Conservation (phyloP, 2,329 filamentous ascomycete species). For the Emmonsia crescens region DNA sequence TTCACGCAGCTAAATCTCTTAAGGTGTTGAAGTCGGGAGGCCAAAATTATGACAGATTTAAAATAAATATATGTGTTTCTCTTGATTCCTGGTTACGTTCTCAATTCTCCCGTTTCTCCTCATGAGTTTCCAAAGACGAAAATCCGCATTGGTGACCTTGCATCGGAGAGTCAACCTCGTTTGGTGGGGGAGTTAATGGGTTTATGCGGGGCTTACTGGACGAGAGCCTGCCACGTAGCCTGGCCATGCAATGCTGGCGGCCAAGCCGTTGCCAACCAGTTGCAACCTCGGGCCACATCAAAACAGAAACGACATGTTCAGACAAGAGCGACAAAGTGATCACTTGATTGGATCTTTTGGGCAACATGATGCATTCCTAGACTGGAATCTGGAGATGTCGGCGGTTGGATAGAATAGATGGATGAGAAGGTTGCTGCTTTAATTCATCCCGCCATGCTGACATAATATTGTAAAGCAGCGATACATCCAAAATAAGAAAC, state of each 20-base stretch:
- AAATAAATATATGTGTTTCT: background rate
- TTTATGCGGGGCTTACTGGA: background rate
- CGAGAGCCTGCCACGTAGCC: conserved; percentile 2
- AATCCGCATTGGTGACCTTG: background rate
- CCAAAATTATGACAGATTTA: background rate
- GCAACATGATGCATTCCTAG: too few relatives aligned
- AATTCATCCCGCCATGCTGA: too few relatives aligned
- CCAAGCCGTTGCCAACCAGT: background rate
- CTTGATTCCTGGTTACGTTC: background rate
- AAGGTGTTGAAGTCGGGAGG: background rate
- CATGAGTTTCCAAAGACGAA: background rate
- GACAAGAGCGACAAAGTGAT: too few relatives aligned
- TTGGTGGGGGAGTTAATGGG: background rate
- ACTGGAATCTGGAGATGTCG: too few relatives aligned
- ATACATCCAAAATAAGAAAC: too few relatives aligned
- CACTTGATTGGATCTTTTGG: too few relatives aligned
- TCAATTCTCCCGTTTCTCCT: background rate
- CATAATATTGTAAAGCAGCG: too few relatives aligned
- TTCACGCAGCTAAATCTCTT: too few relatives aligned
- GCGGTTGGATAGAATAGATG: too few relatives aligned
- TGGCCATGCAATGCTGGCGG: background rate
- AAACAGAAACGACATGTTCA: background rate
- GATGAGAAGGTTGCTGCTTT: too few relatives aligned
- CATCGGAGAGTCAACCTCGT: background rate
- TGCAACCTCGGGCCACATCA: background rate